A percentile compares a stretch with the other conserved stretches of the same genome.
Conservation (phyloP, 805 yeast genomes). For the Barnettozyma californica region DNA sequence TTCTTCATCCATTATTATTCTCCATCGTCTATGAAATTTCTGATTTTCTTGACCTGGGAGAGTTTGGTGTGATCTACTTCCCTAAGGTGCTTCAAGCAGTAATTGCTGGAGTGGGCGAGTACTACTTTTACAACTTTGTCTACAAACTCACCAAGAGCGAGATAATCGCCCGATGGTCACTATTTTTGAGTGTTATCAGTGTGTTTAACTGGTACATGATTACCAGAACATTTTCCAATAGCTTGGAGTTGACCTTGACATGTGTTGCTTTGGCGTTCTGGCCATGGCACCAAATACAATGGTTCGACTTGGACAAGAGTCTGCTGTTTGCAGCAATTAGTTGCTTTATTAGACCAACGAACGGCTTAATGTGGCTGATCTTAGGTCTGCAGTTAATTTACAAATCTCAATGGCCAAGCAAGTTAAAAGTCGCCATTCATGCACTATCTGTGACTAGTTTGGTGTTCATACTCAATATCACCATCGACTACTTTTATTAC, state of each 20-base stretch:
- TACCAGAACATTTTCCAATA: constrained; percentile 83
- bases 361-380: constrained; percentile 67
- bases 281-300: constrained; percentile 49
- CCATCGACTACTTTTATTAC: constrained; percentile 59
- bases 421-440: constrained; percentile 17
- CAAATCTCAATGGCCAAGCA: constrained; percentile 8
- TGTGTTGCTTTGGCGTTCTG: constrained; percentile 61
- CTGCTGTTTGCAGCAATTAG: constrained; percentile 52
- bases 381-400: constrained; percentile 38
- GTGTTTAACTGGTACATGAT: constrained; percentile 79
- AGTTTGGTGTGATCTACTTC: constrained; percentile 35
- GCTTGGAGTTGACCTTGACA: constrained; percentile 71
- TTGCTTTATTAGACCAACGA: constrained; percentile 81
- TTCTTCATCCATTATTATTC: constrained; percentile 73
- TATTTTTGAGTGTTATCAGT: constrained; percentile 50
- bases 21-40: constrained; percentile 37
- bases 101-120: constrained; percentile 70
- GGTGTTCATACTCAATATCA: constrained; percentile 33
- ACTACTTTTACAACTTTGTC: constrained; percentile 46
- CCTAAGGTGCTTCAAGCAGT: constrained; percentile 72
- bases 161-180: constrained; percentile 35
- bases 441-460: constrained; percentile 18
- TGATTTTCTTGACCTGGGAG: constrained; percentile 29
- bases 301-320: constrained; percentile 28
- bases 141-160: constrained; percentile 29